Evolutionary conservation across 1,139 yeast species (phyloP).

Genomic region (Geotrichum reessii): DNA sequence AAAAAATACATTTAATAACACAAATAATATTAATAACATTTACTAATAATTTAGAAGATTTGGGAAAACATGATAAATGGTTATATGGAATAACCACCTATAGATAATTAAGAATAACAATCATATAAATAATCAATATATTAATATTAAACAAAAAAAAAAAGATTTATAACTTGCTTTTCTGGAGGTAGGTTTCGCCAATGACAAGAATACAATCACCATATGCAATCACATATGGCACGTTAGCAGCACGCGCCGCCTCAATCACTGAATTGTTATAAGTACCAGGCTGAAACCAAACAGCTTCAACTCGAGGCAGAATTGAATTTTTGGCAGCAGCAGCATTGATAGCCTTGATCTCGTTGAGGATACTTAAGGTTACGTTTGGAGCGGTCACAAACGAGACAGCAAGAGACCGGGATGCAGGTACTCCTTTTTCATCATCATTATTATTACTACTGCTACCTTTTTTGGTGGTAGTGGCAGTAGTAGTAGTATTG

Average conservation of each 20-base stretch:
- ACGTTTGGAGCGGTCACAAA: slow-evolving; percentile 71
- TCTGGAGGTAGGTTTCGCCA: slow-evolving; percentile 52
- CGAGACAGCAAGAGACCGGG: slow-evolving; percentile 12
- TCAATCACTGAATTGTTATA: slow-evolving; percentile 52
- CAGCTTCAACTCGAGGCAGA: slow-evolving; percentile 42
- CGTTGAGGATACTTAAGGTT: slow-evolving; percentile 46
- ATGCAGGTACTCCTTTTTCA: slow-evolving; percentile 19
- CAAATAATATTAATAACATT: background rate
- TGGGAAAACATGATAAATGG: background rate
- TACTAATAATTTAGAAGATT: background rate
- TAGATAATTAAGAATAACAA: background rate
- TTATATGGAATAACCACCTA: background rate
- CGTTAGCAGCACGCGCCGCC: slow-evolving; percentile 36
- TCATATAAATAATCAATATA: background rate
- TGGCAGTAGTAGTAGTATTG: slow-evolving; percentile 28
- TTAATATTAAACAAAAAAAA: background rate
- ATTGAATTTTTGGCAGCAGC: slow-evolving; percentile 19
- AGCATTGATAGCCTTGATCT: slow-evolving; percentile 36
- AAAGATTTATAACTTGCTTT: slow-evolving; percentile 22
- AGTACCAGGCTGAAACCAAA: slow-evolving; percentile 85
- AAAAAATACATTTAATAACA: background rate
- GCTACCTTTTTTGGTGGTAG: slow-evolving; percentile 27
- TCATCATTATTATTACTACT: background rate
- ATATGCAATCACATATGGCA: slow-evolving; percentile 45
- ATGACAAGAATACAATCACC: slow-evolving; percentile 66